A percentile compares a stretch with the other conserved stretches of the same genome.
These are phyloP conservation scores for Auricularia sp. DNA, from an alignment of 768 basidiomycete genomes.

Conservation along the genomic window DNA sequence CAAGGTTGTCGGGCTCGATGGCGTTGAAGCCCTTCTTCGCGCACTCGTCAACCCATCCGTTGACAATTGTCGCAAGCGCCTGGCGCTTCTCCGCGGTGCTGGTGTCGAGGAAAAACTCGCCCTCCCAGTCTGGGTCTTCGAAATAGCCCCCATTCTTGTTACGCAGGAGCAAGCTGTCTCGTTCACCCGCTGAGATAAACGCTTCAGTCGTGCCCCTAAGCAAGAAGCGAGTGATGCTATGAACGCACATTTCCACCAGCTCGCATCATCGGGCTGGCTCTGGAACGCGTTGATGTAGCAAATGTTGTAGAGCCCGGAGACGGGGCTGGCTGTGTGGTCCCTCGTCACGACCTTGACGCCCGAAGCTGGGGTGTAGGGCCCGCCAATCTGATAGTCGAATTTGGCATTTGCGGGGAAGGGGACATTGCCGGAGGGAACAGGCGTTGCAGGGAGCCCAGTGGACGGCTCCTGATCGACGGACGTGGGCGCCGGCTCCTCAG, in stretches of 20 bases:
- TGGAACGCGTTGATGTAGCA: constrained; percentile 2
- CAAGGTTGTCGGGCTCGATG: constrained; percentile 2
- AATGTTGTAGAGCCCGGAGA: background rate
- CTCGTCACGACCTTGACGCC: background rate
- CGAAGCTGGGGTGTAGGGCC: background rate
- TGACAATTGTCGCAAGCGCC: background rate
- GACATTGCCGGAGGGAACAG: too few relatives aligned
- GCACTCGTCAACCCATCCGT: background rate
- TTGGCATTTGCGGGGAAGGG: background rate
- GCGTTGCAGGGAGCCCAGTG: too few relatives aligned
- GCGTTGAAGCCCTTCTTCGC: background rate
- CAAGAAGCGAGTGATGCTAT: background rate
- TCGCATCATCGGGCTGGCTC: background rate
- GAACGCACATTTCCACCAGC: background rate
- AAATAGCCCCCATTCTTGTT: background rate
- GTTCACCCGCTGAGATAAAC: background rate
- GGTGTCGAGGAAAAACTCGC: background rate
- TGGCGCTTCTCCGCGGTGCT: background rate
- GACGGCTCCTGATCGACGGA: too few relatives aligned
- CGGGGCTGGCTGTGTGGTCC: background rate
- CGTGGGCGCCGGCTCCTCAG: too few relatives aligned
- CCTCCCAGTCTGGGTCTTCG: constrained; percentile 1
- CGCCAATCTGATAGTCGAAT: constrained; percentile 1
- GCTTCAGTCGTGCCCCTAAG: background rate
- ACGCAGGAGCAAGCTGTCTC: background rate